phyloP scores from a whole-genome alignment of 192 early-diverging fungal genomes.

The Rhizophagus sp. region DNA sequence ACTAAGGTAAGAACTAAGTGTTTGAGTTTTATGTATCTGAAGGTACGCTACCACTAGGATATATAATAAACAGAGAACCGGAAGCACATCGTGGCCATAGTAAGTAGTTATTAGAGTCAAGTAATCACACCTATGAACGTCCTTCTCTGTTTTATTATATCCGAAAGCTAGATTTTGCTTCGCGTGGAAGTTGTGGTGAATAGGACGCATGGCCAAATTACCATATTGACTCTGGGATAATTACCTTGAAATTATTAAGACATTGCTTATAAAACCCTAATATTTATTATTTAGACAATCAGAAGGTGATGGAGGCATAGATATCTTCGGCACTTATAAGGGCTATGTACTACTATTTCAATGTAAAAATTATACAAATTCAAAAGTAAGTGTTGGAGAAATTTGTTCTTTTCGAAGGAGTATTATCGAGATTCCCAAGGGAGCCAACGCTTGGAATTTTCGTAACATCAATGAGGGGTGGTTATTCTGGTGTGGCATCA shows the following conservation, averaged over 20 bases:
- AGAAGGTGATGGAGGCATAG: background rate
- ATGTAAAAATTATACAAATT: background rate
- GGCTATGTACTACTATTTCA: background rate
- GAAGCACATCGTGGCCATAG: background rate
- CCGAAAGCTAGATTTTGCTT: background rate
- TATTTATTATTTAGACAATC: background rate
- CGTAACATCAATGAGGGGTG: background rate
- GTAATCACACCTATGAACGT: background rate
- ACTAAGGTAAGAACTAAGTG: background rate
- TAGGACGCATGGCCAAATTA: background rate
- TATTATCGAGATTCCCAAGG: background rate
- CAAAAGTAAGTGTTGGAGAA: background rate
- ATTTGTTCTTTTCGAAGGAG: background rate
- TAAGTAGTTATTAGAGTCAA: background rate
- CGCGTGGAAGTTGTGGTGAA: background rate
- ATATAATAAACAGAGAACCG: background rate
- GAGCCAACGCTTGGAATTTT: background rate
- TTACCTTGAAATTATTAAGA: background rate
- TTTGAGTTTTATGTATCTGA: background rate
- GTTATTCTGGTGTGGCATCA: background rate
- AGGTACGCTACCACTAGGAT: background rate
- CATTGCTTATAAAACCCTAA: background rate
- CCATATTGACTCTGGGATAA: background rate
- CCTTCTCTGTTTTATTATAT: background rate
- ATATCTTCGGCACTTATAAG: background rate